These are phyloP conservation scores for Gnomoniopsis sp. DNA, from an alignment of 2,329 filamentous ascomycete genomes.

Conservation along the genomic window DNA sequence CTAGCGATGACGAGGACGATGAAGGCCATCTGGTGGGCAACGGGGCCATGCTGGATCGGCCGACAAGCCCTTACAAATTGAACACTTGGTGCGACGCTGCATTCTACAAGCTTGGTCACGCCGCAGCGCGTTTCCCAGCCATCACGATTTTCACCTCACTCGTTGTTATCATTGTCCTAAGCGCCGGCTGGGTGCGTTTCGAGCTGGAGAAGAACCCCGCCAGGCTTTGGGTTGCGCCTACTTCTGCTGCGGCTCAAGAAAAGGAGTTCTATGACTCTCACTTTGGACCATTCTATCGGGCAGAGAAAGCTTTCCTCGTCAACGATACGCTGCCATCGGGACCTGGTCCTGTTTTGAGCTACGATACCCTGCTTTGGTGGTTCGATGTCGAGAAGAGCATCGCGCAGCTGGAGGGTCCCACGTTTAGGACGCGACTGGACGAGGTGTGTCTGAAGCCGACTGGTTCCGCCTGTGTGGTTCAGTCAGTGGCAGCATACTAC, in stretches of 20 bases:
- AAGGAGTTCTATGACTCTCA: constrained; percentile 91
- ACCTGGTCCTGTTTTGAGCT: constrained; percentile 75
- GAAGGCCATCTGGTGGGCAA: constrained; percentile 81
- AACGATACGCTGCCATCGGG: constrained; percentile 70
- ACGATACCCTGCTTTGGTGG: constrained; percentile 92
- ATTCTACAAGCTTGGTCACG: constrained; percentile 77
- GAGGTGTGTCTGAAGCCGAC: constrained; percentile 95
- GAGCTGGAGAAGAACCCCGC: constrained; percentile 89
- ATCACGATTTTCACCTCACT: constrained; percentile 77
- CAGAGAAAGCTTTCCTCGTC: constrained; percentile 89
- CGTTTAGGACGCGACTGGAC: constrained; percentile 66
- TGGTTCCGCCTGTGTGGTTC: constrained; percentile 83
- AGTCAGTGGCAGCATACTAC: constrained; percentile 90
- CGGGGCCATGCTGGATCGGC: constrained; percentile 73
- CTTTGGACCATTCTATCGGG: constrained; percentile 94
- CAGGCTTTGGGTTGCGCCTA: constrained; percentile 92
- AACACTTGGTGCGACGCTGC: constrained; percentile 78
- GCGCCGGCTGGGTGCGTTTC: constrained; percentile 84
- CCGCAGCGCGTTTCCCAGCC: constrained; percentile 77
- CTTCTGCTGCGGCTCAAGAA: constrained; percentile 84
- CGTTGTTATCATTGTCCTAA: constrained; percentile 73
- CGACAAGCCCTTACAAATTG: constrained; percentile 74
- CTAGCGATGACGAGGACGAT: constrained; percentile 83
- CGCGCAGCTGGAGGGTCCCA: constrained; percentile 64
- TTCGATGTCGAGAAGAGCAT: constrained; percentile 82